A percentile compares a stretch with the other conserved stretches of the same genome.
Conservation (phyloP, 306 rosid species). For the Trifolium repens region DNA sequence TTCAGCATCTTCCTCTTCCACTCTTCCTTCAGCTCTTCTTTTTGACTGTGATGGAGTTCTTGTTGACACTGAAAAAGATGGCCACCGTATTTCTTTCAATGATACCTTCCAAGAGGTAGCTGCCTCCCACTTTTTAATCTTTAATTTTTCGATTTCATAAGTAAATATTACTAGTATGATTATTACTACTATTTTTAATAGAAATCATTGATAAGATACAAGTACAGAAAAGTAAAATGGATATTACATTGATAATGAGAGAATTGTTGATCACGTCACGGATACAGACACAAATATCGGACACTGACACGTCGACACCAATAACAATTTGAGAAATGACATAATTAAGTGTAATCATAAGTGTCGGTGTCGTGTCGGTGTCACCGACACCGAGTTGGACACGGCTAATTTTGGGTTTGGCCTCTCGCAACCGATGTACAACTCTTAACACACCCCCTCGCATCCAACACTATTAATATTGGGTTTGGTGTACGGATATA, state of each 20-base stretch:
- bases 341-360: too few relatives aligned
- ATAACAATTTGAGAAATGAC: too few relatives aligned
- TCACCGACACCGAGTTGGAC: too few relatives aligned
- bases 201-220: neutral
- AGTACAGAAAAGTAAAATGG: neutral
- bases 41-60: conserved; percentile 98
- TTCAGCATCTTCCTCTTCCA: conserved; percentile 57
- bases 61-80: conserved; percentile 96
- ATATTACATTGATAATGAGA: neutral
- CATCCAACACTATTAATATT: too few relatives aligned
- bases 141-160: neutral
- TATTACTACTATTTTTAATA: too few relatives aligned
- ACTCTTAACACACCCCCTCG: too few relatives aligned
- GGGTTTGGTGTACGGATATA: too few relatives aligned
- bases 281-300: too few relatives aligned
- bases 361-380: too few relatives aligned
- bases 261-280: neutral
- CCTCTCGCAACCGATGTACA: too few relatives aligned
- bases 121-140: conserved; percentile 7
- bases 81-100: conserved; percentile 91
- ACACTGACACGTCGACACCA: too few relatives aligned
- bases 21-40: conserved; percentile 86
- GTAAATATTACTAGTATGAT: neutral
- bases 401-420: too few relatives aligned
- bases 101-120: conserved; percentile 96